Conservation (phyloP, 2,329 filamentous ascomycete species). For the Chrysosphaeria jannelii region DNA sequence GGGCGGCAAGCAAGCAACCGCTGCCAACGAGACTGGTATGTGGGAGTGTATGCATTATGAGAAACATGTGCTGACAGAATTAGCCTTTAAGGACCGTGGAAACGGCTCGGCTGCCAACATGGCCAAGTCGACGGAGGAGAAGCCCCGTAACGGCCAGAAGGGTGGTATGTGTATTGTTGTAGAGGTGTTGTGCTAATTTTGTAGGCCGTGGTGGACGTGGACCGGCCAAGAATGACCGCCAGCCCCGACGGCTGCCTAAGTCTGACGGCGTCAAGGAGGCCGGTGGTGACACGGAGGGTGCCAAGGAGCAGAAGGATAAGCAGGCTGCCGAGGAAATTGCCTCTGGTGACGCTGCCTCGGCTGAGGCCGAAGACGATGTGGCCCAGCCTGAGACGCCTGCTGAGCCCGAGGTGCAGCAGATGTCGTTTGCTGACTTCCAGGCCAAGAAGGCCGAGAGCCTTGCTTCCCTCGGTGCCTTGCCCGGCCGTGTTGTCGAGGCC, state of each 20-base stretch:
- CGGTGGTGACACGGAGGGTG: slow-evolving; percentile 59
- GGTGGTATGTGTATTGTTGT: slow-evolving; percentile 33
- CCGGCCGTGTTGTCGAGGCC: too few relatives aligned
- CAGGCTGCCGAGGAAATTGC: slow-evolving; percentile 74
- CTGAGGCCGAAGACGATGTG: slow-evolving; percentile 13
- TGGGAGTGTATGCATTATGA: not conserved
- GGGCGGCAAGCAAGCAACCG: slow-evolving; percentile 27
- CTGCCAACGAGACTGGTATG: slow-evolving; percentile 72
- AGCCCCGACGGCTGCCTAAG: slow-evolving; percentile 17
- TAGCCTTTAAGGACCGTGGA: slow-evolving; percentile 73
- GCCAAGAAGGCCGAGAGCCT: slow-evolving; percentile 40
- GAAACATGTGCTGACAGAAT: slow-evolving; percentile 3
- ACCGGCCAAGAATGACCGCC: slow-evolving; percentile 15
- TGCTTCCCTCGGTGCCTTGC: too few relatives aligned
- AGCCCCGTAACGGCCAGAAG: slow-evolving; percentile 20
- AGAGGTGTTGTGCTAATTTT: slow-evolving; percentile 16
- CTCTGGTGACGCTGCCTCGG: slow-evolving; percentile 52
- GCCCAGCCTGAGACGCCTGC: slow-evolving; percentile 9
- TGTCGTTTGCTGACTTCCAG: slow-evolving; percentile 75
- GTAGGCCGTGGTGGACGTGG: not conserved
- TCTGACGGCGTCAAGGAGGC: slow-evolving; percentile 58
- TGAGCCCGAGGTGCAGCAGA: slow-evolving; percentile 58
- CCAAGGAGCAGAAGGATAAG: slow-evolving; percentile 72
- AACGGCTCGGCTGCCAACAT: slow-evolving; percentile 64
- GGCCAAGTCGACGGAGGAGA: slow-evolving; percentile 45